Conservation (phyloP, 2,329 filamentous ascomycete species). For the Xylaria sp. region DNA sequence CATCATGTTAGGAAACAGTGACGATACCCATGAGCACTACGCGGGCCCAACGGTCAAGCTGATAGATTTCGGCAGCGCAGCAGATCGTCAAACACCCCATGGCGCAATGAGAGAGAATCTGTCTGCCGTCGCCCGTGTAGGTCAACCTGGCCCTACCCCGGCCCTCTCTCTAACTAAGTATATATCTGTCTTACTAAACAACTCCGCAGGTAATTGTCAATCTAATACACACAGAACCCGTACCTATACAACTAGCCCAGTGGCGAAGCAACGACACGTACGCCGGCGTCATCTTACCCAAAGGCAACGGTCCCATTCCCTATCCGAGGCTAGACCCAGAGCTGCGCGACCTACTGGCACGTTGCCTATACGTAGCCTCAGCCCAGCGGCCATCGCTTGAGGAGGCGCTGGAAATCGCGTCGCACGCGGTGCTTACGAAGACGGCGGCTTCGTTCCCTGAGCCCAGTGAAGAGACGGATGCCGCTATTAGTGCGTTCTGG, state of each 20-base stretch:
- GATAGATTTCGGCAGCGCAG: slow-evolving; percentile 16
- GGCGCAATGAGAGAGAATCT: not conserved
- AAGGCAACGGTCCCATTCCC: not conserved
- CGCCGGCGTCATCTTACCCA: not conserved
- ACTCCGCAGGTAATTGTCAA: too few relatives aligned
- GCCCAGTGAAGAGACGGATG: not conserved
- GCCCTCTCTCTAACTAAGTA: too few relatives aligned
- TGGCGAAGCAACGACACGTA: not conserved
- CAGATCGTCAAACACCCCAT: not conserved
- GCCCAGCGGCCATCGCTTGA: not conserved
- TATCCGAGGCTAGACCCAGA: not conserved
- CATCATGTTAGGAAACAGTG: slow-evolving; percentile 8
- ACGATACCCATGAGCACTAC: not conserved
- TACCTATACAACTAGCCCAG: too few relatives aligned
- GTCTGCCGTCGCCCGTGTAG: not conserved
- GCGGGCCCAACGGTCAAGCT: not conserved
- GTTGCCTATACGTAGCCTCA: not conserved
- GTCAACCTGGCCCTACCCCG: too few relatives aligned
- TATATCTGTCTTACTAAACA: too few relatives aligned
- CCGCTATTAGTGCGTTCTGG: not conserved
- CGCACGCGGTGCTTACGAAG: not conserved
- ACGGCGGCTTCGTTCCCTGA: not conserved
- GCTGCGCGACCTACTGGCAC: slow-evolving; percentile 4
- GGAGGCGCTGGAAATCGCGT: not conserved
- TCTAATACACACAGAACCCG: too few relatives aligned